A percentile compares a stretch with the other conserved stretches of the same genome.
These are phyloP conservation scores for Cladochytrium replicatum DNA, from an alignment of 192 early-diverging fungal genomes.

Conservation along the genomic window DNA sequence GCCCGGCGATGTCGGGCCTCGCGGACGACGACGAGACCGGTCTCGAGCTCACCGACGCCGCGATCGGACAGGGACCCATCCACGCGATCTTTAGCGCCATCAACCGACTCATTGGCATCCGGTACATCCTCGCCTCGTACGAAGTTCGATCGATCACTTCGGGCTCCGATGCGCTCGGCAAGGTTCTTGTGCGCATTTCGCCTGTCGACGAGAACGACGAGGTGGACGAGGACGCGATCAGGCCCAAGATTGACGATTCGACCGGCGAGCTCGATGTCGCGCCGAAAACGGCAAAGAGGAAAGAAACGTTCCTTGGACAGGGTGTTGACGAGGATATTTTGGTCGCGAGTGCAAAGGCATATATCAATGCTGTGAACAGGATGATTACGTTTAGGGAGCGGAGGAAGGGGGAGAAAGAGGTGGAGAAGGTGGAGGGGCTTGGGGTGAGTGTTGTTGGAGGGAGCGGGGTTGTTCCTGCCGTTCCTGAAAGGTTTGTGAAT, in stretches of 20 bases:
- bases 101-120: conserved; percentile 68
- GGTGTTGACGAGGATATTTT: conserved; percentile 81
- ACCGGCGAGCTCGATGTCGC: conserved; percentile 6
- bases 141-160: conserved; percentile 80
- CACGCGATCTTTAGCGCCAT: conserved; percentile 84
- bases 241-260: conserved; percentile 1
- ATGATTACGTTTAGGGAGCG: conserved; percentile 19
- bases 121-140: conserved; percentile 70
- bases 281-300: conserved; percentile 12
- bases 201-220: conserved; percentile 5
- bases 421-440: not conserved
- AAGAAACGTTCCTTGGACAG: conserved; percentile 60
- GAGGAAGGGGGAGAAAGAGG: conserved; percentile 5
- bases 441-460: conserved; percentile 14
- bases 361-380: conserved; percentile 77
- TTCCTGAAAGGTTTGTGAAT: no score
- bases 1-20: conserved; percentile 1
- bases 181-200: conserved; percentile 67
- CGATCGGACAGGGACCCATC: conserved; percentile 77
- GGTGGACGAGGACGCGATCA: conserved; percentile 13
- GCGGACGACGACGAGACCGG: conserved; percentile 3
- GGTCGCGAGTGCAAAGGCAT: conserved; percentile 78
- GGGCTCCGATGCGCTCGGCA: conserved; percentile 79
- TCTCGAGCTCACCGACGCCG: conserved; percentile 56
- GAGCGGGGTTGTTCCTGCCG: conserved; percentile 13